These are phyloP conservation scores for Coniochaeta hoffmannii DNA, from an alignment of 2,329 filamentous ascomycete species.

Conservation along the genomic window DNA sequence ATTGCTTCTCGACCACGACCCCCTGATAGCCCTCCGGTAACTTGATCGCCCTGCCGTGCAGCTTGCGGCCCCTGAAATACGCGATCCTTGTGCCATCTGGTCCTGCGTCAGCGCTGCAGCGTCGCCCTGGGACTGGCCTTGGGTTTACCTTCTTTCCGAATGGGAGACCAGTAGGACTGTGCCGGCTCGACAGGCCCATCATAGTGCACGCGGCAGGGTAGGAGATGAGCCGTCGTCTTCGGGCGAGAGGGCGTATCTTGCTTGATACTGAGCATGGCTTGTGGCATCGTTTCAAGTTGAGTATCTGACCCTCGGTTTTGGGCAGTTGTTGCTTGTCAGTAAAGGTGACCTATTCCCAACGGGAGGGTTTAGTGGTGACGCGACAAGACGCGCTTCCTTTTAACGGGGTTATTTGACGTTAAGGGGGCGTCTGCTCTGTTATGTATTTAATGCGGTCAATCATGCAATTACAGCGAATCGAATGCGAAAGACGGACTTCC, in stretches of 20 bases:
- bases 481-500: too few relatives aligned
- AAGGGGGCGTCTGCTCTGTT: not conserved
- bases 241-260: slow-evolving; percentile 11
- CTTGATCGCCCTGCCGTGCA: slow-evolving; percentile 58
- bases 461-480: too few relatives aligned
- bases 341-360: not conserved
- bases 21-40: slow-evolving; percentile 69
- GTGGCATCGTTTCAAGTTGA: slow-evolving; percentile 30
- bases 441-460: too few relatives aligned
- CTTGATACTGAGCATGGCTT: slow-evolving; percentile 33
- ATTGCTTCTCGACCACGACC: slow-evolving; percentile 43
- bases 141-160: slow-evolving; percentile 13
- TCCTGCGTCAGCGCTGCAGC: not conserved
- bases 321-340: not conserved
- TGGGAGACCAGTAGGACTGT: slow-evolving; percentile 64
- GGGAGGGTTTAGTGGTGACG: not conserved
- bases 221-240: slow-evolving; percentile 57
- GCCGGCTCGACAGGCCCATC: slow-evolving; percentile 61
- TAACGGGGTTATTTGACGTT: not conserved
- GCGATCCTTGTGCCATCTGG: slow-evolving; percentile 46
- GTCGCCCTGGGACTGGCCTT: not conserved
- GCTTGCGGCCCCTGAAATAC: slow-evolving; percentile 74
- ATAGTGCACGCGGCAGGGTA: slow-evolving; percentile 76
- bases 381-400: slow-evolving; percentile 1
- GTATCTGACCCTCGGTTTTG: not conserved